phyloP scores from a whole-genome alignment of 2,329 filamentous ascomycete species.

The Phyllachora maydis region DNA sequence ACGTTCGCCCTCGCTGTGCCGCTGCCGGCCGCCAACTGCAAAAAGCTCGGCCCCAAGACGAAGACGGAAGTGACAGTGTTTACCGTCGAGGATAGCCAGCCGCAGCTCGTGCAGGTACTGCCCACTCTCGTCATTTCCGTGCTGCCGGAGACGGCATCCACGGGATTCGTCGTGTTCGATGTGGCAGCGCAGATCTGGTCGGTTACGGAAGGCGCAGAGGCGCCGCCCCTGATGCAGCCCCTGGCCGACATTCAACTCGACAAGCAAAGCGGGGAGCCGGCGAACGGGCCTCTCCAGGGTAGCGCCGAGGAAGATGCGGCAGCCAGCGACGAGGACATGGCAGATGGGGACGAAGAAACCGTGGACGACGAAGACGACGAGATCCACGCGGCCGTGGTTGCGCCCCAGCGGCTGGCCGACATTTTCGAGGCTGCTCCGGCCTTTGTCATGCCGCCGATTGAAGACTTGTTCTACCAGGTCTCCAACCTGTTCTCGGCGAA shows the following conservation, averaged over 20 bases:
- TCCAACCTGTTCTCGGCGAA: conserved; percentile 40
- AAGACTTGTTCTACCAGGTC: conserved; percentile 59
- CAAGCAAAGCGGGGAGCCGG: conserved; percentile 6
- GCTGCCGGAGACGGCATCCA: conserved; percentile 38
- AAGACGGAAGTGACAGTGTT: conserved; percentile 38
- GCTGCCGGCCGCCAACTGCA: too few species aligned
- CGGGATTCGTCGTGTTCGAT: conserved; percentile 60
- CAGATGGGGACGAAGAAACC: conserved; percentile 9
- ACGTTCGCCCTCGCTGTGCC: conserved; percentile 44
- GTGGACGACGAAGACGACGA: conserved; percentile 11
- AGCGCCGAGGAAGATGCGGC: conserved; percentile 18
- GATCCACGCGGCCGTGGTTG: conserved; percentile 34
- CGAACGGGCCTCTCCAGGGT: conserved; percentile 11
- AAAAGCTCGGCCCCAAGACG: conserved; percentile 5
- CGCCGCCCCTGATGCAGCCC: conserved; percentile 29
- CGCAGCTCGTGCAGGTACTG: conserved; percentile 35
- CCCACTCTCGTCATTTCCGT: conserved; percentile 43
- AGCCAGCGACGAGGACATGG: conserved; percentile 19
- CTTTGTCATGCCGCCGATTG: conserved; percentile 49
- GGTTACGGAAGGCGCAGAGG: conserved; percentile 35
- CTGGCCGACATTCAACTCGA: conserved; percentile 30
- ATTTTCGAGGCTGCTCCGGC: conserved; percentile 51
- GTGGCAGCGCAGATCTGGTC: conserved; percentile 53
- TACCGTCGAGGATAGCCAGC: conserved; percentile 33
- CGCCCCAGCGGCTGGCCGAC: conserved; percentile 45